Evolutionary conservation across 2,329 filamentous ascomycete genomes (phyloP).

Genomic region (Allantophomopsis cytisporea): DNA sequence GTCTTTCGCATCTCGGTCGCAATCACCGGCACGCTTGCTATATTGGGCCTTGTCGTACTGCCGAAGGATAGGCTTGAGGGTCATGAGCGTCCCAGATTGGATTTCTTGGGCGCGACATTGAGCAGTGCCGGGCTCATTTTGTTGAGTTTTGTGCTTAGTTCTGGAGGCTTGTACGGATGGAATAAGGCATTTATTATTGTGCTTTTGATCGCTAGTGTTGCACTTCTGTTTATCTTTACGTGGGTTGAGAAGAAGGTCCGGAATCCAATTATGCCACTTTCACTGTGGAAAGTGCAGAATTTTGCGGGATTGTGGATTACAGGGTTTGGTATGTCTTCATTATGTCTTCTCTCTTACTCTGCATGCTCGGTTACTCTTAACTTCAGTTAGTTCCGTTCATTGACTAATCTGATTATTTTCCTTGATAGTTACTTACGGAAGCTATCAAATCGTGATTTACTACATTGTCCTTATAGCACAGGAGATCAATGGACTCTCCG

Average conservation of each 20-base stretch:
- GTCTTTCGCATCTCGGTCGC: slow-evolving; percentile 22
- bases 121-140: slow-evolving; percentile 27
- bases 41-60: slow-evolving; percentile 20
- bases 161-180: slow-evolving; percentile 31
- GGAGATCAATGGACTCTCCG: slow-evolving; percentile 22
- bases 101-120: slow-evolving; percentile 25
- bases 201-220: slow-evolving; percentile 22
- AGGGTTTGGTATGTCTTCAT: slow-evolving; percentile 21
- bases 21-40: slow-evolving; percentile 17
- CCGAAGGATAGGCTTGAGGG: slow-evolving; percentile 22
- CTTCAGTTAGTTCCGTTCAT: no score
- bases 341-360: no score
- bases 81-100: slow-evolving; percentile 20
- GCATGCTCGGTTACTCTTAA: background rate
- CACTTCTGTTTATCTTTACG: slow-evolving; percentile 22
- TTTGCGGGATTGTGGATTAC: slow-evolving; percentile 30
- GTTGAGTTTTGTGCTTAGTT: slow-evolving; percentile 28
- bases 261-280: slow-evolving; percentile 30
- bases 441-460: slow-evolving; percentile 26
- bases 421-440: slow-evolving; percentile 22
- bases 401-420: slow-evolving; percentile 4
- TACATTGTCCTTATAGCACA: slow-evolving; percentile 27
- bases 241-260: slow-evolving; percentile 26
- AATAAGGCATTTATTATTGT: slow-evolving; percentile 28
- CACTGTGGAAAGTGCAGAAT: slow-evolving; percentile 29